phyloP scores from a whole-genome alignment of 1,284 basidiomycete genomes.

The Sporisorium sorghi region DNA sequence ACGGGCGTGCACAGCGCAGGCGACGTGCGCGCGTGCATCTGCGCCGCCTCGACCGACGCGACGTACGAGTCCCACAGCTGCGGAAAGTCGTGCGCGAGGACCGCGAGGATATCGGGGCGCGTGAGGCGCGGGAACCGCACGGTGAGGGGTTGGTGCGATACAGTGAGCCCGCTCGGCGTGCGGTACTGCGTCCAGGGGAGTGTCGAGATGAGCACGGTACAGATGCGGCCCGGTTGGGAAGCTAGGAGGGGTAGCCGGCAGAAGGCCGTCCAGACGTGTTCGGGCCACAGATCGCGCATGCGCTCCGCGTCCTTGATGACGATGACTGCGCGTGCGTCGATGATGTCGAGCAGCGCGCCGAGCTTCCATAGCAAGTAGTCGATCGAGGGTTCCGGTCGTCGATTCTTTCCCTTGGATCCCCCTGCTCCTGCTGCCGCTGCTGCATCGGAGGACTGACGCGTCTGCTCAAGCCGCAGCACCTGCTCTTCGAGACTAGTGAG shows the following conservation, averaged over 20 bases:
- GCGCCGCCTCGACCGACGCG: constrained; percentile 31
- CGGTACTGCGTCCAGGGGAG: constrained; percentile 57
- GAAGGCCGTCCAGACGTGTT: constrained; percentile 57
- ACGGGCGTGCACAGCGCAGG: constrained; percentile 23
- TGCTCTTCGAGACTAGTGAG: constrained; percentile 38
- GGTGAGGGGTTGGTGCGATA: constrained; percentile 50
- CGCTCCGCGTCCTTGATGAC: constrained; percentile 59
- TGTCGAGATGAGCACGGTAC: constrained; percentile 47
- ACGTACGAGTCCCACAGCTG: constrained; percentile 32
- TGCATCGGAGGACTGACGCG: background rate
- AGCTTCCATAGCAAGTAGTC: constrained; percentile 48
- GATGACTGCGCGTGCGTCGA: constrained; percentile 35
- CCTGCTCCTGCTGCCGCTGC: constrained; percentile 9
- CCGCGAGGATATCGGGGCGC: constrained; percentile 42
- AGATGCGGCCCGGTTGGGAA: constrained; percentile 42
- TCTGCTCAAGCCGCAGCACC: constrained; percentile 4
- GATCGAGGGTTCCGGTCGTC: constrained; percentile 36
- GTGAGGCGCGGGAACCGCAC: constrained; percentile 50
- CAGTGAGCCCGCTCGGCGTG: constrained; percentile 45
- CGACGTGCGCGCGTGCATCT: constrained; percentile 36
- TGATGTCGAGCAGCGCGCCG: constrained; percentile 12
- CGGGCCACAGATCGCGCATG: constrained; percentile 63
- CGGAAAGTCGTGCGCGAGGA: constrained; percentile 47
- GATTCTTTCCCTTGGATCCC: constrained; percentile 10
- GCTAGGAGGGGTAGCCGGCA: constrained; percentile 46